A percentile compares a stretch with the other conserved stretches of the same genome.
phyloP scores from a whole-genome alignment of 202 grass and related monocot genomes.

The Brachypodium distachyon region DNA sequence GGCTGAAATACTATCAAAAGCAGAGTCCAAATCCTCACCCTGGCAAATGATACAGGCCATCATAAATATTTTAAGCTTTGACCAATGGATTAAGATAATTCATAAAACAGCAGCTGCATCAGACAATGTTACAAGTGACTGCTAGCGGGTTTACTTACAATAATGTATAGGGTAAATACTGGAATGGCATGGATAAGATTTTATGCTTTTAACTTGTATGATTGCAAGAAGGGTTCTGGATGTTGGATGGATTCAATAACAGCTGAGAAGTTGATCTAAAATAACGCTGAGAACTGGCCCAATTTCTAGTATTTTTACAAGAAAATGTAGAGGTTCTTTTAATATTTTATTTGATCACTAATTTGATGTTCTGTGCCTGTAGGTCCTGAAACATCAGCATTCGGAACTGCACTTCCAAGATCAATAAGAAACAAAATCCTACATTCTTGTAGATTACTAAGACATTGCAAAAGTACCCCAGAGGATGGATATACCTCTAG shows the following conservation, averaged over 20 bases:
- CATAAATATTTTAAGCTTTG: neutral
- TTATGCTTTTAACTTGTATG: neutral
- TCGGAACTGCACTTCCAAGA: neutral
- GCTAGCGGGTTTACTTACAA: neutral
- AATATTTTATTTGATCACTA: slow-evolving; percentile 12
- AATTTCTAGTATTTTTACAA: neutral
- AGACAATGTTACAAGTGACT: neutral
- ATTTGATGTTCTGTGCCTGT: neutral
- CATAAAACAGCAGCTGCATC: neutral
- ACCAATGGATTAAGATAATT: neutral
- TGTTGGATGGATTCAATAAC: neutral
- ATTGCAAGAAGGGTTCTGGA: neutral
- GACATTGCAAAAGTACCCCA: neutral
- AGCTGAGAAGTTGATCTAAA: neutral
- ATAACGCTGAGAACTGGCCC: neutral
- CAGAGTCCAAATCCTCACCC: slow-evolving; percentile 96
- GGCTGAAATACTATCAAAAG: slow-evolving; percentile 97
- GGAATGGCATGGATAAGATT: neutral
- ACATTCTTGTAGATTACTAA: neutral
- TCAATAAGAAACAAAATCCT: neutral
- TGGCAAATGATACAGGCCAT: neutral
- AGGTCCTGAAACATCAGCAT: neutral
- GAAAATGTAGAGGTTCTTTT: neutral
- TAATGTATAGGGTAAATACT: neutral
- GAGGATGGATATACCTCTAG: slow-evolving; percentile 55